Evolutionary conservation across 2,329 filamentous ascomycete species (phyloP).

Genomic region (Metarhizium guizhouense): DNA sequence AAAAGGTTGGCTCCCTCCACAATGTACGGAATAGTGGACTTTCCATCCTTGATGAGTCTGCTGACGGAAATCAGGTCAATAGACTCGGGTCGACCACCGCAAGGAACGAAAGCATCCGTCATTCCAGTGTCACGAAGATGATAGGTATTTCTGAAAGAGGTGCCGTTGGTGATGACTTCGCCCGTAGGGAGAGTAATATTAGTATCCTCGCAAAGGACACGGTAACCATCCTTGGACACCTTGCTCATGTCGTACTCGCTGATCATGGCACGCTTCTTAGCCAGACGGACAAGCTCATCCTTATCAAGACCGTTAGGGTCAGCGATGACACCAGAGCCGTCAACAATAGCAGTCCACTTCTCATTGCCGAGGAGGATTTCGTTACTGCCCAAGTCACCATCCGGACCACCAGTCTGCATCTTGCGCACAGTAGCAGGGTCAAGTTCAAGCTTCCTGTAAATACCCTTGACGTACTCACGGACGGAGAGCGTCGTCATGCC

Average conservation of each 20-base stretch:
- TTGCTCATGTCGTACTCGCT: slow-evolving; percentile 76
- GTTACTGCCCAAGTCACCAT: slow-evolving; percentile 94
- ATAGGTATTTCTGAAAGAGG: slow-evolving; percentile 94
- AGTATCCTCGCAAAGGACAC: slow-evolving; percentile 83
- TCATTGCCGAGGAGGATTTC: slow-evolving; percentile 95
- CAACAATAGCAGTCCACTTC: slow-evolving; percentile 92
- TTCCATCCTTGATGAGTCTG: slow-evolving; percentile 85
- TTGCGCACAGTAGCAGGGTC: slow-evolving; percentile 80
- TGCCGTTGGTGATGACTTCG: slow-evolving; percentile 83
- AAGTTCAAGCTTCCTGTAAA: slow-evolving; percentile 91
- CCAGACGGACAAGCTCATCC: slow-evolving; percentile 73
- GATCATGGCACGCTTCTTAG: slow-evolving; percentile 84
- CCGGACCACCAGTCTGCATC: slow-evolving; percentile 94
- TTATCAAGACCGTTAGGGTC: slow-evolving; percentile 85
- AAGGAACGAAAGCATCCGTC: slow-evolving; percentile 89
- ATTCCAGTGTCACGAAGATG: slow-evolving; percentile 71
- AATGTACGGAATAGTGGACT: slow-evolving; percentile 81
- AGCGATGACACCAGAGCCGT: slow-evolving; percentile 88
- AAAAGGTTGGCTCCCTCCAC: slow-evolving; percentile 98
- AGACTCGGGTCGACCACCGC: slow-evolving; percentile 90
- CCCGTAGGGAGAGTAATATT: slow-evolving; percentile 83
- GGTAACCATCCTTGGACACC: slow-evolving; percentile 80
- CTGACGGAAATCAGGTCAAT: slow-evolving; percentile 85
- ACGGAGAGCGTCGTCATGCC: slow-evolving; percentile 98
- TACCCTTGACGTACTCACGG: slow-evolving; percentile 89